Conservation (phyloP, 495 filamentous ascomycete genomes). For the Corynascus novoguineensis region DNA sequence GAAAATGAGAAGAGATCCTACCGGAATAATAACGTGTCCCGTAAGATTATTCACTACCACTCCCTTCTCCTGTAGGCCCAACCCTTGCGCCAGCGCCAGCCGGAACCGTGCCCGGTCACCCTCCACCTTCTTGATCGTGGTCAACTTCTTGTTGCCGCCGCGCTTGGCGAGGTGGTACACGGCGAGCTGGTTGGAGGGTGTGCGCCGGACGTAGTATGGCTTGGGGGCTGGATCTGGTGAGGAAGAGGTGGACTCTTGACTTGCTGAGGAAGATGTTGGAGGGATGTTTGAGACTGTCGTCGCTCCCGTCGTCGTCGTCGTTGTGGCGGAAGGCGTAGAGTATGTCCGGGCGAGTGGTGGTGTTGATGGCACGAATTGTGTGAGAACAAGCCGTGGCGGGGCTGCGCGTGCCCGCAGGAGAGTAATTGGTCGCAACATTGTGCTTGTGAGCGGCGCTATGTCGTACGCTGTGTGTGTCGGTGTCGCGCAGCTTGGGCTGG, state of each 20-base stretch:
- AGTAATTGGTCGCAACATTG: constrained; percentile 19
- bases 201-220: constrained; percentile 76
- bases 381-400: constrained; percentile 3
- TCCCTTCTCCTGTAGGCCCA: constrained; percentile 40
- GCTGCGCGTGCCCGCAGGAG: constrained; percentile 8
- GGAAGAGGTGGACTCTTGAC: background rate
- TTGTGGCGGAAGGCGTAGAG: background rate
- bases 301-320: background rate
- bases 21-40: constrained; percentile 61
- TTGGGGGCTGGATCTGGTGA: constrained; percentile 28
- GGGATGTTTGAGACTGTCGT: background rate
- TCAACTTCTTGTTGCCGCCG: constrained; percentile 72
- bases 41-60: constrained; percentile 56
- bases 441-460: background rate
- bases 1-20: constrained; percentile 26
- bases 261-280: background rate
- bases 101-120: constrained; percentile 59
- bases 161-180: constrained; percentile 73
- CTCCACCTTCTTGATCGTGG: constrained; percentile 69
- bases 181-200: constrained; percentile 62
- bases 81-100: constrained; percentile 36
- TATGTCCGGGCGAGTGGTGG: constrained; percentile 1
- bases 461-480: background rate
- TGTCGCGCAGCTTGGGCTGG: background rate
- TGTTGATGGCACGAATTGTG: background rate